Evolutionary conservation across 2,329 filamentous ascomycete genomes (phyloP).

Genomic region (Pseudopithomyces maydicus): DNA sequence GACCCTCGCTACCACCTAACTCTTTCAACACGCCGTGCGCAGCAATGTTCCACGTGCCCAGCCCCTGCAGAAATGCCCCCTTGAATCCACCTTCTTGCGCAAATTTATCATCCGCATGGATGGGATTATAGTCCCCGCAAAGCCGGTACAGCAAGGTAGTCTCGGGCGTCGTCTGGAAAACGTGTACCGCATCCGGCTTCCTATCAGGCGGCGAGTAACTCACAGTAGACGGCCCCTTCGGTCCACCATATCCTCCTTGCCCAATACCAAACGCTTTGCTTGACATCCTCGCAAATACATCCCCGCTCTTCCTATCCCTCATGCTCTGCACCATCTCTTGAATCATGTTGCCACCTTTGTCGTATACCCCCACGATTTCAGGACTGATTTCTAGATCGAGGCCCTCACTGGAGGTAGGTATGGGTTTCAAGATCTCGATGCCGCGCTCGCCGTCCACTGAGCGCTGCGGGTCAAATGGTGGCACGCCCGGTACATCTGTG

Average conservation of each 20-base stretch:
- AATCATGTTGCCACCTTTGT: conserved; percentile 51
- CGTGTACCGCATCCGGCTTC: conserved; percentile 46
- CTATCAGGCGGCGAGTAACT: conserved; percentile 39
- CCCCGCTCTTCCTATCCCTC: conserved; percentile 47
- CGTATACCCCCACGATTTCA: conserved; percentile 52
- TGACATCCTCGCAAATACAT: conserved; percentile 47
- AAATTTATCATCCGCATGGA: conserved; percentile 53
- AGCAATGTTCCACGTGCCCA: conserved; percentile 56
- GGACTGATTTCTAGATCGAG: conserved; percentile 48
- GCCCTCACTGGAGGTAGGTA: conserved; percentile 46
- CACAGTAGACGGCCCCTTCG: conserved; percentile 46
- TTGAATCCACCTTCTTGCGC: conserved; percentile 52
- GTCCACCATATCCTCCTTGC: conserved; percentile 53
- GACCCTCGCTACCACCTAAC: conserved; percentile 49
- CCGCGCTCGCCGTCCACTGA: conserved; percentile 51
- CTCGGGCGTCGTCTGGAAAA: conserved; percentile 47
- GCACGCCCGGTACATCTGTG: conserved; percentile 45
- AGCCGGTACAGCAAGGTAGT: conserved; percentile 51
- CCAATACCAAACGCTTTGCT: conserved; percentile 52
- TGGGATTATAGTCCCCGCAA: conserved; percentile 57
- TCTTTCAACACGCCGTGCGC: conserved; percentile 50
- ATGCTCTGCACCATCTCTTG: conserved; percentile 49
- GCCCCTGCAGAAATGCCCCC: conserved; percentile 53
- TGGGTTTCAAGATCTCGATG: conserved; percentile 45
- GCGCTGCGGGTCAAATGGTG: conserved; percentile 48